Base-by-base conservation (phyloP, 1,139 yeast species). In the Saccharomyces uvarum region DNA sequence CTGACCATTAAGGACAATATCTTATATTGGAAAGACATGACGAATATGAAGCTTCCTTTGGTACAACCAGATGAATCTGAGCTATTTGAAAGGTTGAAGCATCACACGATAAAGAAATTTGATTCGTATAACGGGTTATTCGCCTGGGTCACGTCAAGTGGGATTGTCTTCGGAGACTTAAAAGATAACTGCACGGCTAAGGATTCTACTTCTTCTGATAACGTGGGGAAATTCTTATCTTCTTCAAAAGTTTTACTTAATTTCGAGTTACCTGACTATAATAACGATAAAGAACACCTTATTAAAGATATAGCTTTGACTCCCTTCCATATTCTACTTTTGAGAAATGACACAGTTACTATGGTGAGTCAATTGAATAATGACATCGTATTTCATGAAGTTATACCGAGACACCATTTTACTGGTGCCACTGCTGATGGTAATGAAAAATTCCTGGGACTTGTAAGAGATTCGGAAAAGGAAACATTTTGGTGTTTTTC, bases 401-500 rank as follows among this genome's bases (percentile, higher is more conserved):
- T 64, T 1, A 62, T 78, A 9, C 72, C 73, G 19, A 52, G 67
- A 2, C 68, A 73, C 0, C 69, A 65, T 9, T 38, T 38, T 6
- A 5, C n/a, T 5, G 7, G 13, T 11, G 21, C 44, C 44, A 16
- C 11, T 19, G 6, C 24, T 2, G 44, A 38, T 38, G 19, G 13
- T 9, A 62, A 71, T 24, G 84, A 80, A 52, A 65, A 70, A 27
- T 68, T 84, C 21, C 57, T 78, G 4, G 93, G 93, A 0, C 68
- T 86, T 2, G 71, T 81, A 1, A 78, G 82, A 3, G 98, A 91
- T 67, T 72, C 75, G 53, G 59, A 69, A 2, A 73, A 75, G 26
- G 68, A 74, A 1, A 84, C 88, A 0, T 83, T 72, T 61, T 86
- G 93, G 93, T 70, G 82, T 2, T 82, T 72, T 61, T 77, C 87